Conservation (phyloP, 73 alveolate genomes). For the Tetrahymena thermophila region DNA sequence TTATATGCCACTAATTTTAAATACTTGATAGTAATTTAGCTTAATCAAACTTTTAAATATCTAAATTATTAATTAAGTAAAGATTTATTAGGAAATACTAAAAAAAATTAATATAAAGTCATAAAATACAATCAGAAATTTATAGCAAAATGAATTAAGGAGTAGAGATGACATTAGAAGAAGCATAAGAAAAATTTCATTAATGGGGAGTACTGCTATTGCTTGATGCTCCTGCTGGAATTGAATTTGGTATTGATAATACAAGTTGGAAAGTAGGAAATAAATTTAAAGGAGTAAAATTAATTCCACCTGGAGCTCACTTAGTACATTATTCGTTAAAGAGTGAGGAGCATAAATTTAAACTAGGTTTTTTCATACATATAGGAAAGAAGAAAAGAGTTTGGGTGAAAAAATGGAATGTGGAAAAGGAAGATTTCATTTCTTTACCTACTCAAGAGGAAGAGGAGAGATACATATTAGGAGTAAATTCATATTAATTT, state of each 20-base stretch:
- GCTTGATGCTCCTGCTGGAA: slow-evolving; percentile 55
- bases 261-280: slow-evolving; percentile 61
- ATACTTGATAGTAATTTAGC: no score
- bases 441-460: slow-evolving; percentile 34
- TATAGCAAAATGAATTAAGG: background rate
- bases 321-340: slow-evolving; percentile 53
- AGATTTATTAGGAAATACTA: background rate
- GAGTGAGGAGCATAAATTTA: slow-evolving; percentile 54
- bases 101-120: no score
- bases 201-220: slow-evolving; percentile 50
- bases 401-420: slow-evolving; percentile 48
- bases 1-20: no score
- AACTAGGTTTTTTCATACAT: slow-evolving; percentile 59
- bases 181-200: slow-evolving; percentile 3
- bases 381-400: slow-evolving; percentile 45
- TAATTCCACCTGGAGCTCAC: slow-evolving; percentile 67
- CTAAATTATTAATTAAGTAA: background rate
- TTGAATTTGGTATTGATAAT: slow-evolving; percentile 66
- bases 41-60: no score
- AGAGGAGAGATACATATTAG: slow-evolving; percentile 46
- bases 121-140: background rate
- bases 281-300: slow-evolving; percentile 60
- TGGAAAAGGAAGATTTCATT: slow-evolving; percentile 50
- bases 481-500: slow-evolving; percentile 56
- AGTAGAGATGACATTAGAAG: background rate